Evolutionary conservation across 192 early-diverging fungal genomes (phyloP).

Genomic region (Thoreauomyces humboldtii): DNA sequence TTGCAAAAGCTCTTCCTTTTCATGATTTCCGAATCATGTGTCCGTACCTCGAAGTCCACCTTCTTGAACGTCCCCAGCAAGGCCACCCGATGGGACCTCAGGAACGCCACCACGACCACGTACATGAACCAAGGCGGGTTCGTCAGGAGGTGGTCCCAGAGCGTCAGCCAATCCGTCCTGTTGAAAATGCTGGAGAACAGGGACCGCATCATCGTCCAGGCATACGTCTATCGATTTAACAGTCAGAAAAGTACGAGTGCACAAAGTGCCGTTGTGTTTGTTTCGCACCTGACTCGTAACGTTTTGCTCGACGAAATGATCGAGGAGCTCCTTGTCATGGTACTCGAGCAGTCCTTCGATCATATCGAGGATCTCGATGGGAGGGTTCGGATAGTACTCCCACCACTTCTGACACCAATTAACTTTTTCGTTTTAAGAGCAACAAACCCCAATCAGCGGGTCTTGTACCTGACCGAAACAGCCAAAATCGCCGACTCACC

Average conservation of each 20-base stretch:
- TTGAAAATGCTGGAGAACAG: conserved; percentile 50
- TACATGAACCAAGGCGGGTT: conserved; percentile 48
- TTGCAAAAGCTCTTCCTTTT: too few relatives aligned
- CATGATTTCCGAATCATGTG: too few relatives aligned
- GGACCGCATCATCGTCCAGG: conserved; percentile 47
- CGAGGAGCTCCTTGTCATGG: conserved; percentile 49
- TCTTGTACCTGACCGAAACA: not conserved
- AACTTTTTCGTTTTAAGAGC: conserved; percentile 24
- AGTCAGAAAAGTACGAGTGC: not conserved
- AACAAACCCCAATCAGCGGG: not conserved
- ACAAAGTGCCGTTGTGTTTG: not conserved
- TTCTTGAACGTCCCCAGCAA: conserved; percentile 34
- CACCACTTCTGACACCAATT: conserved; percentile 72
- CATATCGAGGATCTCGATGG: conserved; percentile 52
- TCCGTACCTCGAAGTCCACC: conserved; percentile 44
- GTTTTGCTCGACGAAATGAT: conserved; percentile 44
- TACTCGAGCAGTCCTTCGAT: conserved; percentile 48
- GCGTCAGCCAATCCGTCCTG: conserved; percentile 46
- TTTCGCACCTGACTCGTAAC: conserved; percentile 48
- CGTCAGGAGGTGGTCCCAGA: conserved; percentile 60
- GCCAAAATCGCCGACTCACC: conserved; percentile 33
- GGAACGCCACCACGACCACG: conserved; percentile 47
- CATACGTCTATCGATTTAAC: conserved; percentile 39
- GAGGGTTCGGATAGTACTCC: conserved; percentile 66
- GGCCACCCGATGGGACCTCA: conserved; percentile 29